Evolutionary conservation across 1,284 basidiomycete genomes (phyloP).

Genomic region (Lentinula novae-zelandiae): DNA sequence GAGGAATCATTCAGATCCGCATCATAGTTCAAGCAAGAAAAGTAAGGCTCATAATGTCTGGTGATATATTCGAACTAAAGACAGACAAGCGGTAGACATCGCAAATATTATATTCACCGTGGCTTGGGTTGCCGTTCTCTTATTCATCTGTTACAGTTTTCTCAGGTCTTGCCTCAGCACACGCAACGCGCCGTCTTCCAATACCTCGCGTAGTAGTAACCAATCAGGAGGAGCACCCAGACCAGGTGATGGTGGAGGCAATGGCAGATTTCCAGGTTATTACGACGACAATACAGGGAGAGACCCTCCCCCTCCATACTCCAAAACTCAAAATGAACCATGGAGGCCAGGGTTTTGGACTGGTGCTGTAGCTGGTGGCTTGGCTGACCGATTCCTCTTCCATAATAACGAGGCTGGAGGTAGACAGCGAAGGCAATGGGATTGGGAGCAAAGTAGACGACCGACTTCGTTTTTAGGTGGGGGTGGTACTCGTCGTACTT

Average conservation of each 20-base stretch:
- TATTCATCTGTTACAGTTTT: constrained; percentile 55
- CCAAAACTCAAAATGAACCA: constrained; percentile 36
- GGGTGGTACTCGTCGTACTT: neutral
- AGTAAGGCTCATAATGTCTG: neutral
- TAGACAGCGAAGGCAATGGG: constrained; percentile 20
- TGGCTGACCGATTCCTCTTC: constrained; percentile 49
- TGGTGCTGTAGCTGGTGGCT: constrained; percentile 66
- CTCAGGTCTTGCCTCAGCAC: constrained; percentile 48
- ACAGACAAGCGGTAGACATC: constrained; percentile 36
- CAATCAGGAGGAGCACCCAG: constrained; percentile 24
- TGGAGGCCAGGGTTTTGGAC: constrained; percentile 80
- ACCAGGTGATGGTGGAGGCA: constrained; percentile 18
- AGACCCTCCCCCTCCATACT: constrained; percentile 78
- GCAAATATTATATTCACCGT: constrained; percentile 48
- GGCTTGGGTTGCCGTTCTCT: constrained; percentile 51
- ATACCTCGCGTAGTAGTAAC: neutral
- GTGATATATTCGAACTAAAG: neutral
- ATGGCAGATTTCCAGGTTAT: constrained; percentile 51
- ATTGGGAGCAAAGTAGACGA: constrained; percentile 14
- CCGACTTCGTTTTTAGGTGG: neutral
- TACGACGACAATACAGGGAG: constrained; percentile 29
- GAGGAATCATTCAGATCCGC: constrained; percentile 30
- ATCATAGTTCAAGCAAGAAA: constrained; percentile 20
- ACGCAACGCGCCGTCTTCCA: constrained; percentile 13
- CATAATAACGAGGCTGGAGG: constrained; percentile 39